Evolutionary conservation across 179 eudicot species (phyloP).

Genomic region (Spergularia azorica): DNA sequence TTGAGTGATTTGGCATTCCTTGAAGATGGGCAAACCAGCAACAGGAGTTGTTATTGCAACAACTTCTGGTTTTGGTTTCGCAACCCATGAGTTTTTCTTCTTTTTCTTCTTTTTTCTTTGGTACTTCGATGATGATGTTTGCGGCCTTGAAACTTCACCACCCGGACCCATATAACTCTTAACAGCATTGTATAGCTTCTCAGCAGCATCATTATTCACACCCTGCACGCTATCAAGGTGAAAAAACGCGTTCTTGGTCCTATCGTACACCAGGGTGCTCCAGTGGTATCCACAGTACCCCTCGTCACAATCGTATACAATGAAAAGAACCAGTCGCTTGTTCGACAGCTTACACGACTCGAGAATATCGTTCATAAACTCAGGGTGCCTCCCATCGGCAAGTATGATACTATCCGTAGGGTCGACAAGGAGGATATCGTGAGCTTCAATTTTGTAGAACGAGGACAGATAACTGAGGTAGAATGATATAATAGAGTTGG

Average conservation of each 20-base stretch:
- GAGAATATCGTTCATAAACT: not conserved
- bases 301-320: slow-evolving; percentile 12
- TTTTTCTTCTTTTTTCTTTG: slow-evolving; percentile 1
- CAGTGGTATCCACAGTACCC: slow-evolving; percentile 15
- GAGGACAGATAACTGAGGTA: slow-evolving; percentile 22
- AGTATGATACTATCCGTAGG: slow-evolving; percentile 3
- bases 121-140: slow-evolving; percentile 13
- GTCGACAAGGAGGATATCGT: slow-evolving; percentile 11
- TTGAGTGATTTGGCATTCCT: slow-evolving; percentile 13
- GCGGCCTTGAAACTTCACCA: not conserved
- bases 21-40: slow-evolving; percentile 13
- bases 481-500: slow-evolving; percentile 19
- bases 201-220: slow-evolving; percentile 10
- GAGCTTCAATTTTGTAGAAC: not conserved
- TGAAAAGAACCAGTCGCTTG: slow-evolving; percentile 19
- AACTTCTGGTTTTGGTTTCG: not conserved
- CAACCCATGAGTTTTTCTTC: not conserved
- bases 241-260: slow-evolving; percentile 17
- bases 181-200: slow-evolving; percentile 22
- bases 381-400: slow-evolving; percentile 12
- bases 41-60: not conserved
- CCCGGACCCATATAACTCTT: slow-evolving; percentile 18
- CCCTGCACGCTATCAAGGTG: slow-evolving; percentile 22
- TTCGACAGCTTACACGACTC: slow-evolving; percentile 12
- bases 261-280: slow-evolving; percentile 21